Base-by-base conservation (phyloP, 169 alveolate species). In the Eimeria acervulina region DNA sequence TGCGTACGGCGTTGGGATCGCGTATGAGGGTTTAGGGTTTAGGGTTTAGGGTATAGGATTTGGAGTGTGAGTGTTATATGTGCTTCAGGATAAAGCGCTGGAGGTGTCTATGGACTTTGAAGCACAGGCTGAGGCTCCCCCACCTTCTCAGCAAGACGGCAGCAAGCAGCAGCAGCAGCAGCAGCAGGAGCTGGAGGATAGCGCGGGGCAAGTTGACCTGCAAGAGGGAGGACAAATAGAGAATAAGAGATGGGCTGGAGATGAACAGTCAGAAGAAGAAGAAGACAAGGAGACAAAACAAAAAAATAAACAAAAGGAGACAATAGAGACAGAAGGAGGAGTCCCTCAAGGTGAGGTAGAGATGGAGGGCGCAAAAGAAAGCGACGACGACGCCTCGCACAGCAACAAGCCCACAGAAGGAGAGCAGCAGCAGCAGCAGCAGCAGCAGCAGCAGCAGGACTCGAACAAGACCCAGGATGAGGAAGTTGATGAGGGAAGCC, bases 41-140 rank as follows among this genome's bases (percentile, higher is more conserved):
- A 28, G 19, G 5, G 68, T 21, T 0, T 17, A 15, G 31, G 10
- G 38, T n/a, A 17, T 55, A 17, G n/a, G 15, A 17, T 55, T 55
- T 47, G 33, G 70, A 2, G 17, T 61, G 33, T 61, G 70, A 26
- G 33, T 2, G 7, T 26, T 23, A 23, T 26, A 12, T 61, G 72
- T 66, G 78, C 44, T 15, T 70, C 87, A 95, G 96, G 96, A 95
- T 44, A 72, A 68, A 83, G 96, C 95, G 74, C 44, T 85, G 72
- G 96, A 95, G 74, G 96, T 95, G 70, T 72, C 92, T 12, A 72
- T 95, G 76, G 95, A 95, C 74, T 95, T 95, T 52, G 96, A 95
- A 0, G 96, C 80, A 26, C 93, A 74, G 61, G 72, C 63, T 19
- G 91, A 92, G 87, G 51, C 44, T 26, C 90, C 61, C 26, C 93